phyloP scores from a whole-genome alignment of 257 asterid species.

The Solanum pinnatisectum region DNA sequence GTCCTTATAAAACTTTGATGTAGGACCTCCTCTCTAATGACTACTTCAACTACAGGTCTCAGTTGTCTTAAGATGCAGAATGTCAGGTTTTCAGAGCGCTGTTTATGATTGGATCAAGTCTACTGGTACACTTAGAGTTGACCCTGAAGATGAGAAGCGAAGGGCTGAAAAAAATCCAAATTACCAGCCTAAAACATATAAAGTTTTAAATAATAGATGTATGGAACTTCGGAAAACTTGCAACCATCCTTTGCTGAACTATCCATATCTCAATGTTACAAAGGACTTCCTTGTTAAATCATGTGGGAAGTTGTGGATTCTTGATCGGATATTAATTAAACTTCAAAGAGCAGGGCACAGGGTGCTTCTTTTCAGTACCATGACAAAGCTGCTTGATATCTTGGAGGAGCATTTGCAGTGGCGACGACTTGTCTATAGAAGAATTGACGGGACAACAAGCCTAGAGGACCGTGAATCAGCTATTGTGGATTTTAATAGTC shows the following conservation, averaged over 20 bases:
- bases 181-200: constrained; percentile 81
- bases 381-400: constrained; percentile 97
- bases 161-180: constrained; percentile 60
- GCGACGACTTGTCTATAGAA: constrained; percentile 89
- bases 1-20: not conserved
- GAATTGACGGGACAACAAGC: constrained; percentile 97
- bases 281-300: constrained; percentile 95
- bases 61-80: constrained; percentile 80
- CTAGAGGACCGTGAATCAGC: constrained; percentile 99
- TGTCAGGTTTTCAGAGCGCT: constrained; percentile 95
- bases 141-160: constrained; percentile 89
- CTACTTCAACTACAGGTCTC: constrained; percentile 67
- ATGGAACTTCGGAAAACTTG: constrained; percentile 98
- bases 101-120: constrained; percentile 96
- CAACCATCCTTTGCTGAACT: constrained; percentile 92
- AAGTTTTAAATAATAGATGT: constrained; percentile 75
- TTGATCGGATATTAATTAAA: constrained; percentile 83
- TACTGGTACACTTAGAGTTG: constrained; percentile 91
- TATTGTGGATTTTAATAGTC: constrained; percentile 84
- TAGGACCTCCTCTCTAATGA: constrained; percentile 17
- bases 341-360: constrained; percentile 94
- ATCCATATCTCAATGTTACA: constrained; percentile 85
- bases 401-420: constrained; percentile 97
- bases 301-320: constrained; percentile 93
- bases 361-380: constrained; percentile 91